Evolutionary conservation across 768 basidiomycete genomes (phyloP).

Genomic region (Mycena floridula): DNA sequence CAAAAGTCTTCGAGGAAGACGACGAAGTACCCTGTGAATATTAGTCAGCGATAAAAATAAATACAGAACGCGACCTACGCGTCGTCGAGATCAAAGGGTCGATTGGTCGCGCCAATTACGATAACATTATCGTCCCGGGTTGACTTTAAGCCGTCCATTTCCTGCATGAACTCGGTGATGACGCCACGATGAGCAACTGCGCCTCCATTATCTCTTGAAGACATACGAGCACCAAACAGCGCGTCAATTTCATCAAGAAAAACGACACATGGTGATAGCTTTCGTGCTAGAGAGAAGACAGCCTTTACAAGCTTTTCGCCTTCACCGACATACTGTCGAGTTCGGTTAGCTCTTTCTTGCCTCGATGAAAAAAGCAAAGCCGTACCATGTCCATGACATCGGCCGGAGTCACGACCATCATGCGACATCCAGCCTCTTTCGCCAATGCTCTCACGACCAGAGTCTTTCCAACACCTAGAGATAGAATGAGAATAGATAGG

Average conservation of each 20-base stretch:
- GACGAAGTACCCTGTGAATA: slow-evolving; percentile 84
- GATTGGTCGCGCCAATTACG: slow-evolving; percentile 91
- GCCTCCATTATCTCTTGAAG: slow-evolving; percentile 70
- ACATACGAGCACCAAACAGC: slow-evolving; percentile 80
- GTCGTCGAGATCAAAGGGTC: slow-evolving; percentile 88
- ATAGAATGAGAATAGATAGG: background rate
- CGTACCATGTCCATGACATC: slow-evolving; percentile 95
- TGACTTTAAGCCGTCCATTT: slow-evolving; percentile 90
- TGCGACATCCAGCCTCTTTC: slow-evolving; percentile 88
- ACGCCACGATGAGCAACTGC: slow-evolving; percentile 82
- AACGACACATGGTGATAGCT: slow-evolving; percentile 84
- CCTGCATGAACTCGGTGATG: slow-evolving; percentile 91
- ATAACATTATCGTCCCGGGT: slow-evolving; percentile 77
- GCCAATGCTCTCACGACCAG: slow-evolving; percentile 86
- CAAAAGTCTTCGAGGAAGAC: slow-evolving; percentile 79
- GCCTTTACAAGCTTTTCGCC: slow-evolving; percentile 87
- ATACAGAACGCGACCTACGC: too few species aligned
- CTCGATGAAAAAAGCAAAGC: slow-evolving; percentile 5
- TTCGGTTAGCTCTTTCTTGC: background rate
- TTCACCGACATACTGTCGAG: slow-evolving; percentile 75
- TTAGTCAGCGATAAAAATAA: too few species aligned
- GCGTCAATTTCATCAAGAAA: slow-evolving; percentile 96
- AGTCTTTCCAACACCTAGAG: slow-evolving; percentile 67
- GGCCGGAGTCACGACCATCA: slow-evolving; percentile 86
- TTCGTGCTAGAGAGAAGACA: slow-evolving; percentile 82